phyloP scores from a whole-genome alignment of 2,329 filamentous ascomycete genomes.

The Colletotrichum higginsianum region DNA sequence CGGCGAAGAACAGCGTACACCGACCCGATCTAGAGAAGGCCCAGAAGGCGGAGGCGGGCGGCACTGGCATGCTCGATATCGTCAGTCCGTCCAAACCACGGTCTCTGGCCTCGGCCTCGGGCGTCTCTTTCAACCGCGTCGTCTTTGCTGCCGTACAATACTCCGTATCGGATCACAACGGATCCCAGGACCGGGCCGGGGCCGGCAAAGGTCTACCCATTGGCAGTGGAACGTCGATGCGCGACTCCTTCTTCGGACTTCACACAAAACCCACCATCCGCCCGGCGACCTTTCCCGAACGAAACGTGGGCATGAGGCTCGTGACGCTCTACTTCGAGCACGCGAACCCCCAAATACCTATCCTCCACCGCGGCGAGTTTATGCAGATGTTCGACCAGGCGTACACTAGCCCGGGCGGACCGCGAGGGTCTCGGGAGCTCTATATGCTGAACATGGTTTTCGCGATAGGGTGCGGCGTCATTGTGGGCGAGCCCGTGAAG shows the following conservation, averaged over 20 bases:
- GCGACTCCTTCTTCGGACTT: constrained; percentile 97
- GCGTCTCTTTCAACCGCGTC: constrained; percentile 93
- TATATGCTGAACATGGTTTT: constrained; percentile 98
- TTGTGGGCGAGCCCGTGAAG: constrained; percentile 77
- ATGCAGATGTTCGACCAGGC: constrained; percentile 89
- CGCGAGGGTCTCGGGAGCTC: constrained; percentile 83
- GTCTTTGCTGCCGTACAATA: constrained; percentile 94
- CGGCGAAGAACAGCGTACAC: constrained; percentile 58
- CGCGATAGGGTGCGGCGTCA: constrained; percentile 94
- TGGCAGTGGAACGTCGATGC: constrained; percentile 82
- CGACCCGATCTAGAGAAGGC: constrained; percentile 46
- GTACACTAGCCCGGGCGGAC: constrained; percentile 77
- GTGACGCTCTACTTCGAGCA: constrained; percentile 94
- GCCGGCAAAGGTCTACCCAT: constrained; percentile 60
- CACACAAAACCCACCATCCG: constrained; percentile 92
- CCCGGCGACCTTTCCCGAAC: constrained; percentile 86
- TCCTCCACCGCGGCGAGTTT: constrained; percentile 90
- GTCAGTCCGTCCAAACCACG: constrained; percentile 84
- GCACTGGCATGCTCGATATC: constrained; percentile 77
- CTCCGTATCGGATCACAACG: constrained; percentile 75
- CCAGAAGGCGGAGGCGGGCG: constrained; percentile 50
- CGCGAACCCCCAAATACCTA: constrained; percentile 95
- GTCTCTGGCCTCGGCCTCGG: constrained; percentile 87
- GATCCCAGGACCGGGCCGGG: constrained; percentile 53
- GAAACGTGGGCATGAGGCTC: constrained; percentile 79